Evolutionary conservation across 257 asterid genomes (phyloP).

Genomic region (Nicotiana obtusifolia): DNA sequence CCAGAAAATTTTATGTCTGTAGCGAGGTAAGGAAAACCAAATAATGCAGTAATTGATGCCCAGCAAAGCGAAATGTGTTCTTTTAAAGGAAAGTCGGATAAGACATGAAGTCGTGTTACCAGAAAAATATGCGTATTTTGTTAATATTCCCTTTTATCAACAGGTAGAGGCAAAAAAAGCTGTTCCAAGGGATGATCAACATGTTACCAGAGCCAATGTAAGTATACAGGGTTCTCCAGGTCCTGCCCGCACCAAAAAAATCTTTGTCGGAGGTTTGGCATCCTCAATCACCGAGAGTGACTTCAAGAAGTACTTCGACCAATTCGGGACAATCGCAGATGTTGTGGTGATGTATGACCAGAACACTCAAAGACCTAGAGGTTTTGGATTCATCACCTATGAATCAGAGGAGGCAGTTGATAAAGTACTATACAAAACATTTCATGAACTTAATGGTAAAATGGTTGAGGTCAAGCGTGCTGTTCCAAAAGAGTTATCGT

Average conservation of each 20-base stretch:
- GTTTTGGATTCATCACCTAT: conserved; percentile 81
- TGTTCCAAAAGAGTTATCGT: conserved; percentile 74
- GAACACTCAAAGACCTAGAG: conserved; percentile 92
- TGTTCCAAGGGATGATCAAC: conserved; percentile 79
- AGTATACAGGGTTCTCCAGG: conserved; percentile 69
- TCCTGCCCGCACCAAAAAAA: conserved; percentile 70
- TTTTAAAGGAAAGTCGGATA: not conserved
- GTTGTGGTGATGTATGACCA: conserved; percentile 95
- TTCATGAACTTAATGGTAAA: conserved; percentile 81
- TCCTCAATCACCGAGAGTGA: conserved; percentile 75
- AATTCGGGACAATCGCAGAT: conserved; percentile 69
- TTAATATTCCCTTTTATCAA: not conserved
- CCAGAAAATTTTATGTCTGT: not conserved
- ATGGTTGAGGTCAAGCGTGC: conserved; percentile 89
- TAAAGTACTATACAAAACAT: conserved; percentile 57
- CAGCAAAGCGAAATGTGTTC: not conserved
- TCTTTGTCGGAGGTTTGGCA: conserved; percentile 87
- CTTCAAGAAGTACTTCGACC: conserved; percentile 79
- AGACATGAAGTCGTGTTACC: not conserved
- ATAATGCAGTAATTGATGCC: not conserved
- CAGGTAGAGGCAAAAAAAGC: conserved; percentile 97
- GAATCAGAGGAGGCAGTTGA: conserved; percentile 85
- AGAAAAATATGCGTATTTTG: not conserved
- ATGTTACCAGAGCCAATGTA: conserved; percentile 29
- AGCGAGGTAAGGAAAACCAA: not conserved